These are phyloP conservation scores for Macrolepiota fuliginosa DNA, from an alignment of 768 basidiomycete genomes.

Conservation along the genomic window DNA sequence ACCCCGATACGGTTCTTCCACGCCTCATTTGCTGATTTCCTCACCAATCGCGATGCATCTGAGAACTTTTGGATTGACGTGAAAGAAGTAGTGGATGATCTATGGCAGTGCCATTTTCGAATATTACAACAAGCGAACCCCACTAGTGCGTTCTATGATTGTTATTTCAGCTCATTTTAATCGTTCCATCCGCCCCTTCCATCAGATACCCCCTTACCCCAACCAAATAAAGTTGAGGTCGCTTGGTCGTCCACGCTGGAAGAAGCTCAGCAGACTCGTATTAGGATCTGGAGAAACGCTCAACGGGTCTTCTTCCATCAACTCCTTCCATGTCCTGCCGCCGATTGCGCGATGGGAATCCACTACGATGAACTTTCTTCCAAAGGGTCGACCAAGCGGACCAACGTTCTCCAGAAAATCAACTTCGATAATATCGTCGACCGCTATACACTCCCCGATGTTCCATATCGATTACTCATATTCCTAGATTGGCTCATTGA, in stretches of 20 bases:
- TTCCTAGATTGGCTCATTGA: background rate
- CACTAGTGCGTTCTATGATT: background rate
- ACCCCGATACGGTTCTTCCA: background rate
- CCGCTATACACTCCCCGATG: background rate
- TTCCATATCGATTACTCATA: background rate
- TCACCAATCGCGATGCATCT: background rate
- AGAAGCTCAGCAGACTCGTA: background rate
- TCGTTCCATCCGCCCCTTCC: background rate
- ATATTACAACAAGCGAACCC: background rate
- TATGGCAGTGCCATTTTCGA: background rate
- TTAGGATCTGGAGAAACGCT: background rate
- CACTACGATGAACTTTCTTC: background rate
- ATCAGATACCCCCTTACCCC: background rate
- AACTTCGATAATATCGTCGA: background rate
- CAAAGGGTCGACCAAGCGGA: background rate
- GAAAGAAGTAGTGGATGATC: background rate
- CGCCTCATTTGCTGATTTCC: background rate
- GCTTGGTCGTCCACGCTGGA: background rate
- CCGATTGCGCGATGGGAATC: background rate
- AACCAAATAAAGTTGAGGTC: background rate
- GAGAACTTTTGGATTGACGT: background rate
- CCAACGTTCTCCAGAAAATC: background rate
- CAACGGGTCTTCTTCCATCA: too few relatives aligned
- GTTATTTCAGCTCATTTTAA: background rate
- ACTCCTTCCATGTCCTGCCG: background rate